Conservation (phyloP, 352 stramenopile species). For the Globisporangium iwayamae region DNA sequence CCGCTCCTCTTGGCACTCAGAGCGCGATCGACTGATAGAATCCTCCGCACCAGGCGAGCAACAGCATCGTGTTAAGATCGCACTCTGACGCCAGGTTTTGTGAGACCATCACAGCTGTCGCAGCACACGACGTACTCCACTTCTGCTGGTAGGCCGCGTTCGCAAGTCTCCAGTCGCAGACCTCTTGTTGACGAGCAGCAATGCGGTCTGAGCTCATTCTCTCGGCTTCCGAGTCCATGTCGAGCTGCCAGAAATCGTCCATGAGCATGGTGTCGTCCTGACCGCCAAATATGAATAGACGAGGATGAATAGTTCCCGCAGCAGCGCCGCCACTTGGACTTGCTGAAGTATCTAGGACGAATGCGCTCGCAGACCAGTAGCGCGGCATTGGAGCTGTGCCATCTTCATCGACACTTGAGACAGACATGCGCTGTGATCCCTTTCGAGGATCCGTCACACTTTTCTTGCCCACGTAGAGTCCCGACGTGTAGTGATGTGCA, state of each 20-base stretch:
- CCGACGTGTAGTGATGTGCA: conserved; percentile 26
- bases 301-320: conserved; percentile 7
- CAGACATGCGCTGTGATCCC: conserved; percentile 27
- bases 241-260: conserved; percentile 57
- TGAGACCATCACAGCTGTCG: conserved; percentile 15
- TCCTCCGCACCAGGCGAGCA: conserved; percentile 54
- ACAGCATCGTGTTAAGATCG: conserved; percentile 37
- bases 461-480: conserved; percentile 34
- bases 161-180: conserved; percentile 46
- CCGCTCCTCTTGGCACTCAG: conserved; percentile 13
- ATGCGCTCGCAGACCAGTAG: conserved; percentile 45
- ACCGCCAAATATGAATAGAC: conserved; percentile 57
- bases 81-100: conserved; percentile 30
- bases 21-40: conserved; percentile 48
- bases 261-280: conserved; percentile 64
- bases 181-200: conserved; percentile 17
- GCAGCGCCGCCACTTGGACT: neutral
- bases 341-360: conserved; percentile 21
- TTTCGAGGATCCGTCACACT: conserved; percentile 35
- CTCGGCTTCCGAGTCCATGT: conserved; percentile 35
- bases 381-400: conserved; percentile 17
- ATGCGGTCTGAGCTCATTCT: conserved; percentile 20
- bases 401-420: conserved; percentile 10
- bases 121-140: conserved; percentile 47
- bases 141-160: conserved; percentile 29